Base-by-base conservation (phyloP, 2,329 filamentous ascomycete genomes). In the Colletotrichum eremochloae region DNA sequence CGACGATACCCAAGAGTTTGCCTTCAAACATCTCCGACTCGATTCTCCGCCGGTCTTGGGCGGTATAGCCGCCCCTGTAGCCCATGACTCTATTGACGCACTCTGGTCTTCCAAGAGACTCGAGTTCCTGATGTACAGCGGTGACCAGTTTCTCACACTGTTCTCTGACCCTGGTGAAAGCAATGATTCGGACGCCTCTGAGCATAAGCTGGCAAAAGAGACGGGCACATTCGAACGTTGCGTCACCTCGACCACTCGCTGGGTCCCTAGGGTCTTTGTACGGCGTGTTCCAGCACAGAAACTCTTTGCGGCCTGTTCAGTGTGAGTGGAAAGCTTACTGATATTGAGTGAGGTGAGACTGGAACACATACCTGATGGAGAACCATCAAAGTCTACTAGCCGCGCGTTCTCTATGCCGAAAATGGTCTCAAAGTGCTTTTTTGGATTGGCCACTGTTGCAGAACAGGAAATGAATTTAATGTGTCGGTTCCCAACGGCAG, bases 11-110 rank as follows among this genome's bases (percentile, higher is more conserved):
- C 73, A 98, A 87, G 1, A 99, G 86, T 77, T 95, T 96, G 0
- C 96, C 96, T 68, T 97, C 93, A 76, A 99, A 99, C 96, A 99
- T 98, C 79, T 98, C 95, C 36, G 88, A 90, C 81, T 99, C 96
- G 71, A 99, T 98, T 68, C 89, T 87, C 24, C 96, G 90, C 68
- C 96, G 88, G 78, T 99, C 96, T 79, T 97, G 93, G 2, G 96
- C 91, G 3, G 95, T 97, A 79, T 99, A 99, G 0, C 96, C 96
- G 33, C 96, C 96, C 74, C 96, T 91, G 78, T 99, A 99, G 0
- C 94, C 94, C 95, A 97, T 98, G 1, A 99, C 94, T 58, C 96
- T 87, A 38, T 89, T 89, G 77, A 90, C 90, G 48, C 94, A 92
- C 77, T 97, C 95, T 3, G 89, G 82, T 53, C 94, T 88, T 33